Percentiles rank a stretch among this genome's conserved stretches.
phyloP scores from a whole-genome alignment of 2,329 filamentous ascomycete species.

The Colletotrichum simmondsii region DNA sequence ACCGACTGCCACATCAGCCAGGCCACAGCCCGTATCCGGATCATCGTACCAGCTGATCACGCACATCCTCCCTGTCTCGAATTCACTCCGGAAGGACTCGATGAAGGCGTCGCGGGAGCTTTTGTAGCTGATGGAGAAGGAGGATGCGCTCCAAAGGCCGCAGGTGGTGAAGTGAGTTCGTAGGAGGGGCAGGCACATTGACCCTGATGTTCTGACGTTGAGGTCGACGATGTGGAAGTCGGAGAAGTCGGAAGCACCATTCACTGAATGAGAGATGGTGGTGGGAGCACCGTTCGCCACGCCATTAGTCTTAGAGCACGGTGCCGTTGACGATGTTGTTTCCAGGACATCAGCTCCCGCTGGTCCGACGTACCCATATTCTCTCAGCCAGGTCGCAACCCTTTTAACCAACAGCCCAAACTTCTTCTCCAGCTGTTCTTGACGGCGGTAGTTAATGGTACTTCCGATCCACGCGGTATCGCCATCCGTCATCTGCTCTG shows the following conservation, averaged over 20 bases:
- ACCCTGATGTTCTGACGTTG: conserved; percentile 47
- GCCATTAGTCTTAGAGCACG: conserved; percentile 16
- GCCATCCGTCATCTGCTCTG: conserved; percentile 47
- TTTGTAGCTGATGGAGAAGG: conserved; percentile 41
- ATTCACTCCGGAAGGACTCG: conserved; percentile 37
- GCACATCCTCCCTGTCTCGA: conserved; percentile 42
- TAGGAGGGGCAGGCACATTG: conserved; percentile 43
- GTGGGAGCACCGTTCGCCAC: neutral
- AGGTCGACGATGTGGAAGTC: conserved; percentile 45
- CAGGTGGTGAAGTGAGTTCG: conserved; percentile 42
- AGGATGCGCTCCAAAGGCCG: conserved; percentile 41
- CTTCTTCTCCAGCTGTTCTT: conserved; percentile 41
- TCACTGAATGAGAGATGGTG: neutral
- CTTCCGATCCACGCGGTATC: conserved; percentile 47
- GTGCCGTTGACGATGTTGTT: conserved; percentile 26
- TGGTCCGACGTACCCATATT: conserved; percentile 45
- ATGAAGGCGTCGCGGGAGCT: conserved; percentile 41
- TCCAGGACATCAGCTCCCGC: conserved; percentile 47
- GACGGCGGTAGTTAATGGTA: conserved; percentile 45
- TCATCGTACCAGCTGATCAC: conserved; percentile 48
- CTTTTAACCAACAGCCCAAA: conserved; percentile 39
- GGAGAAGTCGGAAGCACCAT: conserved; percentile 6
- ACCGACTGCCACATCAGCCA: conserved; percentile 45
- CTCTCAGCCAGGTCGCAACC: conserved; percentile 41
- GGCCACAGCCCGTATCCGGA: conserved; percentile 37